Evolutionary conservation across 2,329 filamentous ascomycete species (phyloP).

Genomic region (Hymenoscyphus occultus): DNA sequence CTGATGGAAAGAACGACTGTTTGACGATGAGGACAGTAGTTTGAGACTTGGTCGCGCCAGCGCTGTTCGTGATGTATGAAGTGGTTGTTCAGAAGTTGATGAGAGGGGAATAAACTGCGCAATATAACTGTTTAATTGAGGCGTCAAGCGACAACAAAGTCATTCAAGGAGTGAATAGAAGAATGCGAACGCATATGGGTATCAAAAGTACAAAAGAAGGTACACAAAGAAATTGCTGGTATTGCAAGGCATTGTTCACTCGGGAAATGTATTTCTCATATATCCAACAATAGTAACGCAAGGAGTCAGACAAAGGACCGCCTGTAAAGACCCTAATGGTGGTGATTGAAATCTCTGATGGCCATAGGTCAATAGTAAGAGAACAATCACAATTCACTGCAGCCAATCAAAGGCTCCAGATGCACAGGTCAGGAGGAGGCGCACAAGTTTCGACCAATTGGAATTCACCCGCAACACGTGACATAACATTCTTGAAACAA

Average conservation of each 20-base stretch:
- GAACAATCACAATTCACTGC: not conserved
- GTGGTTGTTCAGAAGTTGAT: not conserved
- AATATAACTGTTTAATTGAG: not conserved
- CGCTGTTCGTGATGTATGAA: not conserved
- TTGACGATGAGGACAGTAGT: not conserved
- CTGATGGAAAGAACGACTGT: not conserved
- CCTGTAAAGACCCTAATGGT: not conserved
- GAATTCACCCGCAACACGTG: not conserved
- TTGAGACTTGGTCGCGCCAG: not conserved
- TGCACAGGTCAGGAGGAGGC: not conserved
- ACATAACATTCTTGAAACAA: not conserved
- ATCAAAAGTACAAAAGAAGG: not conserved
- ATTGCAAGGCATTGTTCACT: not conserved
- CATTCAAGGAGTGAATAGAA: not conserved
- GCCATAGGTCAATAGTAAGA: not conserved
- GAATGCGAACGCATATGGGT: not conserved
- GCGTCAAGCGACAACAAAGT: not conserved
- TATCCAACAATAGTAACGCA: not conserved
- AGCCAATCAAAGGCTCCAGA: not conserved
- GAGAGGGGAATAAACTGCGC: not conserved
- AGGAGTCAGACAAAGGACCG: not conserved
- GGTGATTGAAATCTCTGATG: not conserved
- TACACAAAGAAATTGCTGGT: not conserved
- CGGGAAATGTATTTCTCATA: not conserved
- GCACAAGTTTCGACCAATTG: not conserved